Base-by-base conservation (phyloP, 495 filamentous ascomycete species). In the Chaetomium fimeti region DNA sequence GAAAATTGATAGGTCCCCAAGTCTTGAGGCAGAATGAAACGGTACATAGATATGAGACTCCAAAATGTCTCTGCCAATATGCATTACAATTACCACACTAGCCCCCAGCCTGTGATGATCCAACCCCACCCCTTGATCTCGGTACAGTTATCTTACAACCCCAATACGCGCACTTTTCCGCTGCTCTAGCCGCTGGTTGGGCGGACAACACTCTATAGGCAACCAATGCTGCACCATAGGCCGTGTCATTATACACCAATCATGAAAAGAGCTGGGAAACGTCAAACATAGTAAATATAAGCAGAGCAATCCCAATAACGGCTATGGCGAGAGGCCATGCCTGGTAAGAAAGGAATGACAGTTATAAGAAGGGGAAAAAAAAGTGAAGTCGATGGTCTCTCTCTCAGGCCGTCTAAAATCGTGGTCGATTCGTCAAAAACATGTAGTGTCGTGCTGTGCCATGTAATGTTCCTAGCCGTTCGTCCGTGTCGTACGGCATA, bases 401-500 rank as follows among this genome's bases (percentile, higher is more conserved):
- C 48, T n/a, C n/a, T 24, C 9, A 52, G 42, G 57, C 29, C 45
- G 59, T 52, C 59, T 53, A 51, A 25, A n/a, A 60, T 60, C 57
- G 42, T 60, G 20, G 22, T 53, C 22, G 47, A n/a, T 29, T 61
- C 45, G 45, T 61, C 48, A 52, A 38, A 45, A 55, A 62, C 18
- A 51, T 36, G 16, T 5, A 40, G 13, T 52, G 48, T 51, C 42
- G 18, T 60, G 25, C 7, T 38, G 48, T 53, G 60, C 51, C 49
- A 62, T 54, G 29, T 49, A 2, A 40, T 43, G 32, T 24, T 12
- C 28, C 36, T 20, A 42, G 24, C 24, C 40, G 40, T n/a, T 62
- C 60, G 60, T 56, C 51, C 25, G 24, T 53, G 40, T 62, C 60
- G 52, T 56, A 56, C 48, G 42, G 27, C 51, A 48, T 62, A 29